A percentile compares a stretch with the other conserved stretches of the same genome.
Conservation (phyloP, 169 alveolate species). For the Pseudocohnilembus persalinus region DNA sequence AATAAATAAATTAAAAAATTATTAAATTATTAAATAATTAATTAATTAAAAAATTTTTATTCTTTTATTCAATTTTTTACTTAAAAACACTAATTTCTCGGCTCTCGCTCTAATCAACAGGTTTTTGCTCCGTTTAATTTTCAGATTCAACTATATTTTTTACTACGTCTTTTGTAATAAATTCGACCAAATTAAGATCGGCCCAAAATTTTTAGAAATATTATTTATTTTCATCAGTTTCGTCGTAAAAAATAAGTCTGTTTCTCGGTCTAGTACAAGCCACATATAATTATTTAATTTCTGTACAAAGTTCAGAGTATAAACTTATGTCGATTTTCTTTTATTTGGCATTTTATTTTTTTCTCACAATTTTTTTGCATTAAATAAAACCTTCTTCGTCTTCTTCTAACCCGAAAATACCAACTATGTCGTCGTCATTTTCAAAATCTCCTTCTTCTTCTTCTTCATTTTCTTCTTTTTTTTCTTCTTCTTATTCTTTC, state of each 20-base stretch:
- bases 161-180: neutral
- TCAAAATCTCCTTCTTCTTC: neutral
- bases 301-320: constrained; percentile 61
- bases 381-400: no score
- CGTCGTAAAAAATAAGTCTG: constrained; percentile 80
- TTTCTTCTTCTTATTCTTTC: neutral
- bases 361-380: neutral
- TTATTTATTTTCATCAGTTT: constrained; percentile 47
- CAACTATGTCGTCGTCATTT: neutral
- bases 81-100: constrained; percentile 7
- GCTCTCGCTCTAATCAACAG: constrained; percentile 4
- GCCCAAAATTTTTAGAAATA: constrained; percentile 60
- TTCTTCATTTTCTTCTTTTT: neutral
- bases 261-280: constrained; percentile 87
- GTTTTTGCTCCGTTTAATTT: no score
- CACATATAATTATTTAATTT: constrained; percentile 83
- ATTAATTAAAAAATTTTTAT: no score
- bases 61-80: neutral
- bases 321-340: neutral
- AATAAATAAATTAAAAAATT: no score
- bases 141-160: neutral
- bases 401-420: neutral
- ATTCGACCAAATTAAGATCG: constrained; percentile 39
- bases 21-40: no score
- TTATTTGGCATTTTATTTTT: neutral